phyloP scores from a whole-genome alignment of 108 stramenopile species.

The Pseudonitzschia delicatissima region DNA sequence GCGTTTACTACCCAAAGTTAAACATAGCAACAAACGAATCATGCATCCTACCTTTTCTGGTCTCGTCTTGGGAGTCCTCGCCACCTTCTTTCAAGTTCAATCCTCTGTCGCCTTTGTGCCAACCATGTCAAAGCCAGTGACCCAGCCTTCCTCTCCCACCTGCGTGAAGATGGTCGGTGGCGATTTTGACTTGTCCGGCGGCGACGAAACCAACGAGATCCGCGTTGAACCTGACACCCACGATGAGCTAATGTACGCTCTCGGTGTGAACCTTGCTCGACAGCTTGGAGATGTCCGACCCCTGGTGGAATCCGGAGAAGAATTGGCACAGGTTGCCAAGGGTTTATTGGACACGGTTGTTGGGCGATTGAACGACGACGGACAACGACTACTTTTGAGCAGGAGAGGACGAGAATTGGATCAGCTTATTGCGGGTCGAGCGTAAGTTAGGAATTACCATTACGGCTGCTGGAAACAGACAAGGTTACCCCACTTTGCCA shows the following conservation, averaged over 20 bases:
- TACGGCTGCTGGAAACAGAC: too few relatives aligned
- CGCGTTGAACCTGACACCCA: conserved; percentile 64
- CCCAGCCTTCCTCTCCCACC: neutral
- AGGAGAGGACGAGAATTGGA: conserved; percentile 68
- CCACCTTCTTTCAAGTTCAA: neutral
- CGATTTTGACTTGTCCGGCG: neutral
- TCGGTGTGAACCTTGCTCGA: conserved; percentile 75
- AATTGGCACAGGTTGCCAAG: conserved; percentile 73
- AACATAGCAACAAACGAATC: too few relatives aligned
- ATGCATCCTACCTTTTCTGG: neutral
- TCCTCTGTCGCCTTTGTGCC: conserved; percentile 7
- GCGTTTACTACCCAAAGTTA: too few relatives aligned
- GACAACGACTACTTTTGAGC: conserved; percentile 36
- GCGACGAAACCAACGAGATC: conserved; percentile 20
- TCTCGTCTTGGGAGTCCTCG: conserved; percentile 11
- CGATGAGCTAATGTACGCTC: conserved; percentile 78
- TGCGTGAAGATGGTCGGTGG: conserved; percentile 8
- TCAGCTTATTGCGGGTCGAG: conserved; percentile 60
- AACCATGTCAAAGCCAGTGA: neutral
- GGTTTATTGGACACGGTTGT: conserved; percentile 78
- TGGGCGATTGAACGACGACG: conserved; percentile 70
- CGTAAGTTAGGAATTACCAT: too few relatives aligned
- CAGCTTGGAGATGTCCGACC: conserved; percentile 70
- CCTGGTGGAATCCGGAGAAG: conserved; percentile 69
- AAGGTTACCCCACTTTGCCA: too few relatives aligned